Conservation (phyloP, 169 alveolate genomes). For the Cryptosporidium baileyi region DNA sequence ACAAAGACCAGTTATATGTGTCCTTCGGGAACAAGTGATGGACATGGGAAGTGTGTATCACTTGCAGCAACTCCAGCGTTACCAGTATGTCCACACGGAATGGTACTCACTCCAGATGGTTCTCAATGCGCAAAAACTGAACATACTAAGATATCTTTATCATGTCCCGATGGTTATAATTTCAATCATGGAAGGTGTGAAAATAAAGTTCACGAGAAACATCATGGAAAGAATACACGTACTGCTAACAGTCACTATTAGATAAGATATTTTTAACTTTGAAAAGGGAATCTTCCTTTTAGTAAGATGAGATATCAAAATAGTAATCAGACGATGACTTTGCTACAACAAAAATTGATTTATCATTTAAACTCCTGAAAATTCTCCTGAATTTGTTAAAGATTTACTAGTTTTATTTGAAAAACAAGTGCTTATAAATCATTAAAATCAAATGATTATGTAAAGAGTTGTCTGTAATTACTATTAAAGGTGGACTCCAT, state of each 20-base stretch:
- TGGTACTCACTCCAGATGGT: constrained; percentile 70
- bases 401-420: too few species aligned
- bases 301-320: too few species aligned
- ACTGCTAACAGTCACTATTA: constrained; percentile 55
- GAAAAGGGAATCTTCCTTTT: background rate
- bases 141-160: constrained; percentile 56
- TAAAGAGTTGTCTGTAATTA: too few species aligned
- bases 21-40: constrained; percentile 68
- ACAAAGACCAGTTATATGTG: constrained; percentile 65
- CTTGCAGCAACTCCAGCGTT: constrained; percentile 69
- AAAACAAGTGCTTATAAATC: too few species aligned
- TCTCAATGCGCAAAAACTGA: constrained; percentile 69
- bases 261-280: constrained; percentile 8
- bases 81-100: constrained; percentile 70
- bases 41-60: constrained; percentile 68
- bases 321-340: too few species aligned
- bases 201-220: constrained; percentile 48
- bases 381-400: too few species aligned
- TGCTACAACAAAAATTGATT: too few species aligned
- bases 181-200: constrained; percentile 67
- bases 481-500: too few species aligned
- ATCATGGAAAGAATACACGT: constrained; percentile 49
- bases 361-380: too few species aligned
- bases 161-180: constrained; percentile 63
- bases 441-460: too few species aligned